Evolutionary conservation across 2,329 filamentous ascomycete species (phyloP), one percentile per base, ranked within the genome.

Genomic region (Pseudohalonectria lignicola): DNA sequence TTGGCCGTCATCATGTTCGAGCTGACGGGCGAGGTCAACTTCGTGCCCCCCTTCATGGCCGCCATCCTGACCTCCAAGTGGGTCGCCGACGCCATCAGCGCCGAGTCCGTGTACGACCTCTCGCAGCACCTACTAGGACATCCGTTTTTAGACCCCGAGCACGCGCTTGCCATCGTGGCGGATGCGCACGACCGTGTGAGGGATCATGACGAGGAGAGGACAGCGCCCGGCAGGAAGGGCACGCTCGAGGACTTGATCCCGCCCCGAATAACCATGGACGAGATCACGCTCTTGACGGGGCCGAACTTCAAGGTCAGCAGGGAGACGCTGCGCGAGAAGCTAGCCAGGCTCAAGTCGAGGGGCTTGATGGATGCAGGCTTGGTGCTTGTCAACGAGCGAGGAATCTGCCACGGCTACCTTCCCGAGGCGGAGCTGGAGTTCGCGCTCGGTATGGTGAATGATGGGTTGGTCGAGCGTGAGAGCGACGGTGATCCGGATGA

Each of bases 1-100:
- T 59, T 77, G 6, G 66, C 67, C 8, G 73, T 76, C 29, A 74
- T 76, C 52, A 76, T 76, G 71, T 76, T 76, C 51, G 71, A 74
- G 49, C 59, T 77, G 7, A 76, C 72, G 1, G 72, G 73, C 29
- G 70, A 75, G 46, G 61, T 76, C 7, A 65, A 71, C 42, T 76
- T 74, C 50, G 64, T 71, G 9, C 57, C 74, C 1, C 70, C 73
- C 10, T 66, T 73, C 44, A 76, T 76, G 70, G 62, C 74, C 17
- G 71, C 72, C 6, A 76, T 77, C 40, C 57, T 77, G 5, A 63
- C 73, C 0, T 69, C 71, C 0, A 76, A 76, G 52, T 77, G 70
- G 70, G 62, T 68, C 5, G 71, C 72, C 1, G 72, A 77, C 48
- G 58, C 61, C 3, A 59, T 77, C 15, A 66, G 65, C 34, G 53